These are phyloP conservation scores for Clarireedia hainanense DNA, from an alignment of 2,329 filamentous ascomycete genomes.

Conservation along the genomic window DNA sequence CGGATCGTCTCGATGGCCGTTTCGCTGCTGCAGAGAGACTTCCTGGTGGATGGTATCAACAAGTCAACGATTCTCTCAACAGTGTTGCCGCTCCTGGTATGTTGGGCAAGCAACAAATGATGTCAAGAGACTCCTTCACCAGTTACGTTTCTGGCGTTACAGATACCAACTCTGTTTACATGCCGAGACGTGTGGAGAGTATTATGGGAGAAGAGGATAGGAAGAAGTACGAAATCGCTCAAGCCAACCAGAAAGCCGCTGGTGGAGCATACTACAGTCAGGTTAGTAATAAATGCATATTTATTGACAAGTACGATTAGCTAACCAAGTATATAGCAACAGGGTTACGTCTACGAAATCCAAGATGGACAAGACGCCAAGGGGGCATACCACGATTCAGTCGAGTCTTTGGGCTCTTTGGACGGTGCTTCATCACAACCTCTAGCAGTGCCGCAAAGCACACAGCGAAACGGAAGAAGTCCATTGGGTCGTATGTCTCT, in stretches of 20 bases:
- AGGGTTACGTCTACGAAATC: constrained; percentile 43
- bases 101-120: constrained; percentile 31
- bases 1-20: constrained; percentile 66
- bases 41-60: constrained; percentile 60
- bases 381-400: constrained; percentile 35
- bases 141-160: constrained; percentile 54
- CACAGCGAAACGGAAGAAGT: constrained; percentile 27
- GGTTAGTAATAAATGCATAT: background rate
- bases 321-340: background rate
- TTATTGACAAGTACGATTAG: constrained; percentile 12
- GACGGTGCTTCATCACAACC: constrained; percentile 14
- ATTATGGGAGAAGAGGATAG: constrained; percentile 74
- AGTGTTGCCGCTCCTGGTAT: constrained; percentile 42
- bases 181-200: constrained; percentile 53
- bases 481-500: constrained; percentile 31
- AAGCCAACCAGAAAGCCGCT: constrained; percentile 41
- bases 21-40: constrained; percentile 66
- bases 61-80: constrained; percentile 59
- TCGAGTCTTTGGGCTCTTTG: constrained; percentile 28
- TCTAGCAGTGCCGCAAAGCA: constrained; percentile 17
- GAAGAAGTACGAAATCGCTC: constrained; percentile 63
- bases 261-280: constrained; percentile 30
- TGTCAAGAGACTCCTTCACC: constrained; percentile 57
- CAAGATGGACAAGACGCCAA: constrained; percentile 37
- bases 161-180: constrained; percentile 51